Conservation (phyloP, 768 basidiomycete species). For the Pleurotus sapidus region DNA sequence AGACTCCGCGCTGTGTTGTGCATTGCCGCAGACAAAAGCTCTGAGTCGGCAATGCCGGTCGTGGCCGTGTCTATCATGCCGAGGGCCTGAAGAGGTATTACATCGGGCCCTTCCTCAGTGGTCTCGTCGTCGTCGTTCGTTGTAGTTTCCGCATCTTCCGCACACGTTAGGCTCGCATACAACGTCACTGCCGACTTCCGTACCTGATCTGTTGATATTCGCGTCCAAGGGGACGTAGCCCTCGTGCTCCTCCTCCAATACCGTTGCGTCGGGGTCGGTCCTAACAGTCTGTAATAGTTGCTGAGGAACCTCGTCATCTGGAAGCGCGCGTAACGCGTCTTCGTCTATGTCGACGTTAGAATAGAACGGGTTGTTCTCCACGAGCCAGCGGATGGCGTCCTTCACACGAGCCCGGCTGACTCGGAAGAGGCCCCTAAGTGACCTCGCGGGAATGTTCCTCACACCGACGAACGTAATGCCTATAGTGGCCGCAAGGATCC, state of each 20-base stretch:
- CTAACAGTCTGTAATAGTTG: slow-evolving; percentile 6
- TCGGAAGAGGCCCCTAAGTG: slow-evolving; percentile 9
- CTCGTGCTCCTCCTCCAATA: slow-evolving; percentile 10
- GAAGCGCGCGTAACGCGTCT: slow-evolving; percentile 5
- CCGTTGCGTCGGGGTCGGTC: slow-evolving; percentile 6
- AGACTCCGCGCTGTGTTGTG: no score
- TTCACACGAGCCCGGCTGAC: slow-evolving; percentile 13
- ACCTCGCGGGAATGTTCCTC: not conserved
- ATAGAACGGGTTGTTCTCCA: slow-evolving; percentile 22
- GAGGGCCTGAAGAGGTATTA: no score
- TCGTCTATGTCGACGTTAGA: slow-evolving; percentile 16
- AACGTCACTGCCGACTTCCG: no score
- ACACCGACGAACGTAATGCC: slow-evolving; percentile 17
- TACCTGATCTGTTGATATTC: no score
- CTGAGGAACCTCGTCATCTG: slow-evolving; percentile 12
- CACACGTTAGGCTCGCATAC: no score
- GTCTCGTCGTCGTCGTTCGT: no score
- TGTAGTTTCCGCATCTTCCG: no score
- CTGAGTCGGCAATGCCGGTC: no score
- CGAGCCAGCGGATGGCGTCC: slow-evolving; percentile 26
- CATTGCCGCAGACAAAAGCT: no score
- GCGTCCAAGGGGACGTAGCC: slow-evolving; percentile 11
- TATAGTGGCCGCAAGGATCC: slow-evolving; percentile 13
- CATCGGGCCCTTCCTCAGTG: no score
- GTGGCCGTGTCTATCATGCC: no score